Evolutionary conservation across 73 alveolate species (phyloP), one percentile per base, ranked within the genome.

Genomic region (Symbiodinium pilosum): DNA sequence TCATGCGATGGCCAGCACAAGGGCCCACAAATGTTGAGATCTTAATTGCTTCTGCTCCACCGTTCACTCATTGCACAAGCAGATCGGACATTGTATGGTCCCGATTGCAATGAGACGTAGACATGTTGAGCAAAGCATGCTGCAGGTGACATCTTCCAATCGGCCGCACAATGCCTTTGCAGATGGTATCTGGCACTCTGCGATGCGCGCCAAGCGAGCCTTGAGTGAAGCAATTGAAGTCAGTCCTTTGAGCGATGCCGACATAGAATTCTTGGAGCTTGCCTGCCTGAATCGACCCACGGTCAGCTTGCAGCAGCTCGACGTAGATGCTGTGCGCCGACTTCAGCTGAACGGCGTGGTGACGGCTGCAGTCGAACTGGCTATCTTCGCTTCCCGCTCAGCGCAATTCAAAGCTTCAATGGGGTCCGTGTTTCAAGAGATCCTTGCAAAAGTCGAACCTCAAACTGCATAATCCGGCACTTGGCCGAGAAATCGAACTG

Each of bases 131-230:
- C 59, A 47, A 14, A 47, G 59, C 6, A 47, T 47, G 14, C 30
- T 64, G 81, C 81, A 86, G 86, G 94, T 86, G n/a, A 87, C 94
- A 1, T 16, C 84, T 21, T 83, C 43, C 39, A 89, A 89, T 42
- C 95, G 95, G 34, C 95, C 95, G 21, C 95, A 89, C 87, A 89
- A 89, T 41, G 95, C 95, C 32, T 89, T 89, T 40, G 95, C 95
- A 28, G 95, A 89, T 26, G 75, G 86, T 83, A 89, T 89, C 38
- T 89, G 95, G 95, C 77, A 75, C 32, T 24, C 77, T 38, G 95
- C 95, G 26, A 64, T 41, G 87, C 73, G 47, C 34, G 95, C 95
- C 95, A 89, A 89, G 77, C 95, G 73, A 64, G 81, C 81, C 32
- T 54, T 54, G 73, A 54, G 20, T 24, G 73, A 54, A 16, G 24